Evolutionary conservation across 768 basidiomycete genomes (phyloP).

Genomic region (Amanita molliuscula): DNA sequence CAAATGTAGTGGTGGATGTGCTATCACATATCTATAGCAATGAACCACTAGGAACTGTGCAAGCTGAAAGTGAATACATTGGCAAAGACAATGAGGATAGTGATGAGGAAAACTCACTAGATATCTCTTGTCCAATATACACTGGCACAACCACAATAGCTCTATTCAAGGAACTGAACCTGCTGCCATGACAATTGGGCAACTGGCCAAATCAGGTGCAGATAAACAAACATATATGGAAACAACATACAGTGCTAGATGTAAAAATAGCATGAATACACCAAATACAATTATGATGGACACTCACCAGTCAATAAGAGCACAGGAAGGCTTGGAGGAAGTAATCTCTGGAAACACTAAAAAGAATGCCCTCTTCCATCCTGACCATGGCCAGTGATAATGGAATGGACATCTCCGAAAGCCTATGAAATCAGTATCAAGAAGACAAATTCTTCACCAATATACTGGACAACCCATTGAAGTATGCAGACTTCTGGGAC

Average conservation of each 20-base stretch:
- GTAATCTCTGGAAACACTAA: too few species aligned
- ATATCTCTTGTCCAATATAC: constrained; percentile 7
- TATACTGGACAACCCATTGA: constrained; percentile 10
- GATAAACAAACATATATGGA: neutral
- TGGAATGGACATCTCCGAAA: constrained; percentile 6
- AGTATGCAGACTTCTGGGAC: constrained; percentile 14
- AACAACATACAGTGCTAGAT: too few species aligned
- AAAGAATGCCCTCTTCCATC: neutral
- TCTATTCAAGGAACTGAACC: too few species aligned
- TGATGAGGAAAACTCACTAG: neutral
- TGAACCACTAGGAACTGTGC: constrained; percentile 10
- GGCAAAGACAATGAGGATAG: constrained; percentile 11
- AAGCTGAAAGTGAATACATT: constrained; percentile 12
- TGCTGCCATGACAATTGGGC: neutral
- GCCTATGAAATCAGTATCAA: constrained; percentile 7
- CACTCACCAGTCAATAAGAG: neutral
- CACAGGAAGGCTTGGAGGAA: too few species aligned
- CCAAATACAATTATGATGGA: neutral
- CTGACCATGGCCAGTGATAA: neutral
- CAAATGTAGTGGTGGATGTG: constrained; percentile 29
- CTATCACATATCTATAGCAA: constrained; percentile 22
- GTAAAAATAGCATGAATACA: too few species aligned
- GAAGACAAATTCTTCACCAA: constrained; percentile 12
- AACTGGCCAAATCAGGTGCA: neutral
- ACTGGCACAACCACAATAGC: constrained; percentile 7